Percentiles rank a stretch among this genome's conserved stretches.
Conservation (phyloP, 139 green algal species). For the Marvania coccoides region DNA sequence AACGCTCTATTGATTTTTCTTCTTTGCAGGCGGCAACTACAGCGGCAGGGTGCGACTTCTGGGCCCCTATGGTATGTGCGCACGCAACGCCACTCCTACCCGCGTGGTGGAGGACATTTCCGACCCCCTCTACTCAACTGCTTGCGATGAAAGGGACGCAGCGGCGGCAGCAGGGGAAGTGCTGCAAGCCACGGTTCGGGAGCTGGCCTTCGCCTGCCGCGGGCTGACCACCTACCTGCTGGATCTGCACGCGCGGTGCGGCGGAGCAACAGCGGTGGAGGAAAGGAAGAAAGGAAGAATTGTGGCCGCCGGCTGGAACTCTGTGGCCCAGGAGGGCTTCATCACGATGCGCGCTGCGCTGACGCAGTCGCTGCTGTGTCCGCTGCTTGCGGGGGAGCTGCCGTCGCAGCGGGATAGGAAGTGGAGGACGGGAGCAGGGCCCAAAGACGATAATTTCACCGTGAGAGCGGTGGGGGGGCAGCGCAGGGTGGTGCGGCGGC, state of each 20-base stretch:
- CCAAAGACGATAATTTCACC: conserved; percentile 4
- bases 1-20: no score
- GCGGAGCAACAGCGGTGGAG: not conserved
- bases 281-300: not conserved
- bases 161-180: not conserved
- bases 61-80: conserved; percentile 2
- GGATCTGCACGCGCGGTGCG: conserved; percentile 14
- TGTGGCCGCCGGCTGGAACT: not conserved
- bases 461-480: conserved; percentile 10
- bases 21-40: conserved; percentile 34
- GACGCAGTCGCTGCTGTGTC: conserved; percentile 29
- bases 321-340: not conserved
- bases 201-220: conserved; percentile 13
- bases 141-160: not conserved
- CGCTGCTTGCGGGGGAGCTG: conserved; percentile 12
- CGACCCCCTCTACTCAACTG: conserved; percentile 43
- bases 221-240: conserved; percentile 28
- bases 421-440: not conserved
- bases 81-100: not conserved
- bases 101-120: conserved; percentile 20
- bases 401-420: not conserved
- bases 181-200: conserved; percentile 2
- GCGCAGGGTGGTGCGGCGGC: conserved; percentile 2
- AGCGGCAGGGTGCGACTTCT: conserved; percentile 21
- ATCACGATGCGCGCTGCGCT: conserved; percentile 20